Percentiles rank a stretch among this genome's conserved stretches.
These are phyloP conservation scores for Musa troglodytarum DNA, from an alignment of 176 grass and related monocot genomes.

Conservation along the genomic window DNA sequence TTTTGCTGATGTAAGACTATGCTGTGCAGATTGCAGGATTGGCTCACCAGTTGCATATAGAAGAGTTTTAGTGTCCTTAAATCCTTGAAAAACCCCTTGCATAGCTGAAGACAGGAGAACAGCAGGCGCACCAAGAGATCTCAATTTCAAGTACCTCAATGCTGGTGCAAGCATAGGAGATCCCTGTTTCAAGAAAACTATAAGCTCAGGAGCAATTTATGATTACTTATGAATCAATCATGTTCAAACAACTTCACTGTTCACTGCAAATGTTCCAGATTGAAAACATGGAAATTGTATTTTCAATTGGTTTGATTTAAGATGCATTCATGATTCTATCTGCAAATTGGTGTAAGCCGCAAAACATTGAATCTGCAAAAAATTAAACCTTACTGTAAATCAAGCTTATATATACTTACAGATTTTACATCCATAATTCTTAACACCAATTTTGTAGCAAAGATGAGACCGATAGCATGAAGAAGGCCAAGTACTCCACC, in stretches of 20 bases:
- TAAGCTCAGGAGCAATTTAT: background rate
- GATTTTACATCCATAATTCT: constrained; percentile 67
- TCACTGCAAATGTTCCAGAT: too few relatives aligned
- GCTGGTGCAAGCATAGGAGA: constrained; percentile 76
- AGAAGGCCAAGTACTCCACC: constrained; percentile 77
- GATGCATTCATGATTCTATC: too few relatives aligned
- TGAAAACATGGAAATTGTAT: too few relatives aligned
- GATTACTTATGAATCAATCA: too few relatives aligned
- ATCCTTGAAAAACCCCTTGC: constrained; percentile 95
- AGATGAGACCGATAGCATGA: constrained; percentile 68
- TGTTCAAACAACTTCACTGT: too few relatives aligned
- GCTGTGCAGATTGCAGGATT: constrained; percentile 8
- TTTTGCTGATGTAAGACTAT: background rate
- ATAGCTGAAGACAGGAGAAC: constrained; percentile 89
- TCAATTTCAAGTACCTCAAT: constrained; percentile 74
- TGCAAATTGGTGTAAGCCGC: too few relatives aligned
- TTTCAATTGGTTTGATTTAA: too few relatives aligned
- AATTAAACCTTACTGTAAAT: background rate
- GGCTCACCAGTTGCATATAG: constrained; percentile 75
- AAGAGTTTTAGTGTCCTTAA: constrained; percentile 85
- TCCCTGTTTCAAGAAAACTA: constrained; percentile 25
- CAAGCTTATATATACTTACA: constrained; percentile 29
- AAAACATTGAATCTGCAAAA: too few relatives aligned
- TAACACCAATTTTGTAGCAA: constrained; percentile 60
- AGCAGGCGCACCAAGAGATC: constrained; percentile 84